Percentiles rank a stretch among this genome's conserved stretches.
These are phyloP conservation scores for Lolium perenne DNA, from an alignment of 176 grass and related monocot species.

Conservation along the genomic window DNA sequence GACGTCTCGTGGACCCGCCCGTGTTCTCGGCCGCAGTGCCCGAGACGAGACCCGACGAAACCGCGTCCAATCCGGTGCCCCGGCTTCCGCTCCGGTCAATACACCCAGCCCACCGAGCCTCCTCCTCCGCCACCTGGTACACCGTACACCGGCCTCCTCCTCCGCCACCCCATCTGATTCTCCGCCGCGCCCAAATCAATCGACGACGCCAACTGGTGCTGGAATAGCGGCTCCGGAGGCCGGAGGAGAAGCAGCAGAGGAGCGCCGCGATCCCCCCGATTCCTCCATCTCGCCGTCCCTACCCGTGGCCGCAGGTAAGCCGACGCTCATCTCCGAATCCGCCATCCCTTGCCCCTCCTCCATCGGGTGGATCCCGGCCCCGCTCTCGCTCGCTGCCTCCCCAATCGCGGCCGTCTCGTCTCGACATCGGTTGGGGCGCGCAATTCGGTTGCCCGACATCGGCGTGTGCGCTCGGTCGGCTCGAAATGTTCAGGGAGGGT, in stretches of 20 bases:
- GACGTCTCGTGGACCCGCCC: no score
- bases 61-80: not conserved
- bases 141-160: not conserved
- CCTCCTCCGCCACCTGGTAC: not conserved
- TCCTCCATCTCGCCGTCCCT: not conserved
- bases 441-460: not conserved
- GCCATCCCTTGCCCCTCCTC: not conserved
- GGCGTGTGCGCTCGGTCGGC: not conserved
- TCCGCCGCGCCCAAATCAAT: constrained; percentile 25
- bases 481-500: not conserved
- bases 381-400: not conserved
- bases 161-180: not conserved
- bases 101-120: not conserved
- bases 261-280: not conserved
- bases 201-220: not conserved
- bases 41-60: not conserved
- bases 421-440: not conserved
- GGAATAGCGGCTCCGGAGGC: not conserved
- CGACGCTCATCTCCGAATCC: not conserved
- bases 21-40: not conserved
- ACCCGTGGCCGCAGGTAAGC: not conserved
- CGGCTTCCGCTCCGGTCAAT: not conserved
- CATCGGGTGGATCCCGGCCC: not conserved
- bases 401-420: not conserved
- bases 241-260: not conserved